These are phyloP conservation scores for Microdochium bolleyi DNA, from an alignment of 2,329 filamentous ascomycete genomes.

Conservation along the genomic window DNA sequence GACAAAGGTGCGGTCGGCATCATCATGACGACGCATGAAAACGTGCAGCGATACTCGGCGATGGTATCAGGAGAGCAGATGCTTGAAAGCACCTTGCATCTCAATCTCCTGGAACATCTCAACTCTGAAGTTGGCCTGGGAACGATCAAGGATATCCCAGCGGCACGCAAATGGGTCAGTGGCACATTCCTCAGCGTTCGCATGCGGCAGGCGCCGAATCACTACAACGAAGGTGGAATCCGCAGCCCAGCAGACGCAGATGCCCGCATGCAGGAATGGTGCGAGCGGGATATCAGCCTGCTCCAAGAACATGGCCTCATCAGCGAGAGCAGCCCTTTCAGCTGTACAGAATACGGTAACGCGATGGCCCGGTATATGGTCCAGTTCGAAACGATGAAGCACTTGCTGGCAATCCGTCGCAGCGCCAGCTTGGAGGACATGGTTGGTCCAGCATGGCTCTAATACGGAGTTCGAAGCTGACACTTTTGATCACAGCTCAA, in stretches of 20 bases:
- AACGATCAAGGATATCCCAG: constrained; percentile 55
- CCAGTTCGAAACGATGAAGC: constrained; percentile 71
- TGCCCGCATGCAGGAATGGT: constrained; percentile 61
- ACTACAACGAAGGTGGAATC: constrained; percentile 59
- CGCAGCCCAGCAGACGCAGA: constrained; percentile 44
- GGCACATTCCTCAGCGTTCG: constrained; percentile 75
- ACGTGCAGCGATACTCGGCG: constrained; percentile 58
- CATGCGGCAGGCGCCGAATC: constrained; percentile 58
- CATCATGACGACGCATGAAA: constrained; percentile 66
- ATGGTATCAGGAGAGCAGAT: constrained; percentile 67
- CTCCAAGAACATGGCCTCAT: constrained; percentile 55
- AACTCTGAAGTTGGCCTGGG: constrained; percentile 78
- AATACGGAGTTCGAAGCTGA: constrained; percentile 3
- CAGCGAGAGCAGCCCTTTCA: constrained; percentile 36
- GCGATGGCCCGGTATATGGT: constrained; percentile 82
- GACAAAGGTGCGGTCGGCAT: constrained; percentile 69
- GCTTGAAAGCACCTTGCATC: constrained; percentile 71
- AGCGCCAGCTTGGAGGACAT: constrained; percentile 58
- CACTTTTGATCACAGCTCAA: constrained; percentile 47
- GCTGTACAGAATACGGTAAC: constrained; percentile 63
- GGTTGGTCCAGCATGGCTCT: constrained; percentile 35
- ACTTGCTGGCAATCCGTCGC: constrained; percentile 53
- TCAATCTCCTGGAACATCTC: constrained; percentile 73
- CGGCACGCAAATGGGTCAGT: constrained; percentile 66
- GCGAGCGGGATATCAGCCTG: constrained; percentile 58